These are phyloP conservation scores for Saccharomyces uvarum DNA, from an alignment of 1,139 yeast species.

Conservation along the genomic window DNA sequence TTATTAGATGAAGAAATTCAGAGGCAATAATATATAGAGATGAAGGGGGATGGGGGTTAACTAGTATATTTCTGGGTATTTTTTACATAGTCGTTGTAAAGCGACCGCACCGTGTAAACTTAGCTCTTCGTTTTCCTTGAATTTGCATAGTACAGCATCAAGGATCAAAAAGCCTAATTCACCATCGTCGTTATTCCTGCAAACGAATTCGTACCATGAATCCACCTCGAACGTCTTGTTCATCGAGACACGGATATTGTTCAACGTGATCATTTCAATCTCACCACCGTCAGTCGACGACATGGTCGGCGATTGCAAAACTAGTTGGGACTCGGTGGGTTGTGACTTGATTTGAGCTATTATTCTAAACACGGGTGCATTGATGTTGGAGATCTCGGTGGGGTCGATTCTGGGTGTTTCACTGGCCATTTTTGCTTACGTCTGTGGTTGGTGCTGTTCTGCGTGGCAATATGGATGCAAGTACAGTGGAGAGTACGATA, in stretches of 20 bases:
- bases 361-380: constrained; percentile 27
- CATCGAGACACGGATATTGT: constrained; percentile 24
- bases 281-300: constrained; percentile 12
- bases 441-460: neutral
- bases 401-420: constrained; percentile 32
- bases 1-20: neutral
- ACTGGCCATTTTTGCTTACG: constrained; percentile 22
- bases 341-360: constrained; percentile 30
- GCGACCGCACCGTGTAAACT: constrained; percentile 30
- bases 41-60: neutral
- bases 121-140: constrained; percentile 24
- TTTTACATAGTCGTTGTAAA: constrained; percentile 24
- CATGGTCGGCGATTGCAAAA: constrained; percentile 23
- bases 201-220: constrained; percentile 31
- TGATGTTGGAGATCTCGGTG: constrained; percentile 20
- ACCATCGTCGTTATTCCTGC: constrained; percentile 30
- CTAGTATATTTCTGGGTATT: constrained; percentile 29
- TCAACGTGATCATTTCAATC: constrained; percentile 25
- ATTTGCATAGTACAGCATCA: constrained; percentile 27
- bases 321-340: constrained; percentile 25
- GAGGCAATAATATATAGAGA: neutral
- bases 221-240: constrained; percentile 23
- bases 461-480: neutral
- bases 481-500: neutral
- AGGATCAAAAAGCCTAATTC: constrained; percentile 29